These are phyloP conservation scores for Debaryomyces robertsiae DNA, from an alignment of 1,139 yeast species.

Conservation along the genomic window DNA sequence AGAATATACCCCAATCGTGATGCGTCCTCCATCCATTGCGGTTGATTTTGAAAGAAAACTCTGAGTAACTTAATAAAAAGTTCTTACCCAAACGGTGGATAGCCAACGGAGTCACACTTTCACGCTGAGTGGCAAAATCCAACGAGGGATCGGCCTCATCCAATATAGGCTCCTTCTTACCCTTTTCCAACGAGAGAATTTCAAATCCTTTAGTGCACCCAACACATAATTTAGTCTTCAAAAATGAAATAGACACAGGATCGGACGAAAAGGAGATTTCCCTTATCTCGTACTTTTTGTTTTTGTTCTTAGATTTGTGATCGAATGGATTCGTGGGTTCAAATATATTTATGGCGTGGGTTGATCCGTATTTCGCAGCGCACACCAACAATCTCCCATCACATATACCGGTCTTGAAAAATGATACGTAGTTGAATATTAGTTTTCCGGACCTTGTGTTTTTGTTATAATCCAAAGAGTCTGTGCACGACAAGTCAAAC, in stretches of 20 bases:
- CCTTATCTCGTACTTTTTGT: slow-evolving; percentile 66
- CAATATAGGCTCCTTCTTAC: slow-evolving; percentile 72
- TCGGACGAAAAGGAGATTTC: slow-evolving; percentile 86
- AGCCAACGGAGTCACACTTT: slow-evolving; percentile 80
- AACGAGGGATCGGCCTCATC: slow-evolving; percentile 97
- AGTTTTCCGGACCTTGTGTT: slow-evolving; percentile 78
- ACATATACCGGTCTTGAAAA: slow-evolving; percentile 91
- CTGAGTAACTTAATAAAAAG: slow-evolving; percentile 84
- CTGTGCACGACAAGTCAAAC: slow-evolving; percentile 71
- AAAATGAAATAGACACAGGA: slow-evolving; percentile 87
- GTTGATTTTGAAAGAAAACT: slow-evolving; percentile 91
- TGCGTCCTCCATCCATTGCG: slow-evolving; percentile 96
- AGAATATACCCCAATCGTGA: slow-evolving; percentile 90
- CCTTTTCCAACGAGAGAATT: slow-evolving; percentile 80
- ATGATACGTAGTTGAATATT: slow-evolving; percentile 79
- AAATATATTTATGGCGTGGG: slow-evolving; percentile 79
- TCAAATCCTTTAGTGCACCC: slow-evolving; percentile 98
- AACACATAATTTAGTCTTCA: slow-evolving; percentile 85
- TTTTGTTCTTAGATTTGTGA: slow-evolving; percentile 60
- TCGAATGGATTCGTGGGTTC: slow-evolving; percentile 71
- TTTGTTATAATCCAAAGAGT: slow-evolving; percentile 67
- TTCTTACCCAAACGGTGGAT: slow-evolving; percentile 88
- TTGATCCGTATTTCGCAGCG: slow-evolving; percentile 78
- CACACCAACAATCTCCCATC: slow-evolving; percentile 86
- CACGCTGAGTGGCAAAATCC: slow-evolving; percentile 90